Base-by-base conservation (phyloP, 345 rosid species). In the Kandelia obovata region DNA sequence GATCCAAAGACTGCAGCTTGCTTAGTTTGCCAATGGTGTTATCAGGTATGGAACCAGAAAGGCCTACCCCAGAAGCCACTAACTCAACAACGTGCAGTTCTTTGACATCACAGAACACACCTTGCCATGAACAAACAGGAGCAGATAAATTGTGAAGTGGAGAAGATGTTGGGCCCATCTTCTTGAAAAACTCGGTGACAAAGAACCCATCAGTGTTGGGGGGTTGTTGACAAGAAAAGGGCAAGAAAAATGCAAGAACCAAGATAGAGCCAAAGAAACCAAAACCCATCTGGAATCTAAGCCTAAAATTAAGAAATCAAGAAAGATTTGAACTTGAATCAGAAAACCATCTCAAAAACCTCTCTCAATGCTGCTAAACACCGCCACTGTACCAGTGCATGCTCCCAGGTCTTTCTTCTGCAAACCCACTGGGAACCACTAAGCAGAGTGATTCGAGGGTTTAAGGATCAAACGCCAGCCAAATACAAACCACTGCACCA, bases 201-300 rank as follows among this genome's bases (percentile, higher is more conserved):
- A 66, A 88, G 78, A 71, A 94, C 59, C 78, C 96, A 86, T 94
- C 98, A 58, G 97, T 88, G 72, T 94, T 94, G 68, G 96, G 97
- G 67, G 96, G 96, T 61, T 83, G 85, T 83, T 86, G 96, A 78
- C 85, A 84, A 69, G 70, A 56, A 55, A 82, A 59, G 64, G 81
- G 86, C 68, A 86, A 81, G 67, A 85, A 80, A 75, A 89, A 65
- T 60, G 89, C 58, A 70, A 93, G 80, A 80, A 89, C 71, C 74
- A 90, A 78, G 28, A 87, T 53, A 67, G 64, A 88, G 76, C 79
- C 64, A 58, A 85, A 75, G 21, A 82, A 74, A 63, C 85, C 64
- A 78, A 85, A 64, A 78, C 84, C 95, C 97, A 94, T 93, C 74
- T 66, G 75, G 68, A 72, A 31, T 49, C 32, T 66, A 61, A 61